Conservation (phyloP, 1,139 yeast species). For the Komagataea norvegica region DNA sequence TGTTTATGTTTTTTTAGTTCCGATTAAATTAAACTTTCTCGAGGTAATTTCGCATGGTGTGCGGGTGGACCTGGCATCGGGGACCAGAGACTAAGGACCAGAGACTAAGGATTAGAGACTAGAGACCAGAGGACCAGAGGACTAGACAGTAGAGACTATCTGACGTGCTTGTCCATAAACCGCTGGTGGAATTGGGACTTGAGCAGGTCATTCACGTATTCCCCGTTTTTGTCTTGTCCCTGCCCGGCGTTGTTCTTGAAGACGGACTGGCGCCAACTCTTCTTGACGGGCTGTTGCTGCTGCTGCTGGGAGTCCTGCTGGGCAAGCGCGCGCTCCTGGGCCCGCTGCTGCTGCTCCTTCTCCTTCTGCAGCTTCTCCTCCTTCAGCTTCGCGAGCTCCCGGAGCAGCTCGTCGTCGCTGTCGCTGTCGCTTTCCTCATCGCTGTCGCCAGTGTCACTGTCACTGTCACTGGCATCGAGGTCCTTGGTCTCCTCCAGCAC, state of each 20-base stretch:
- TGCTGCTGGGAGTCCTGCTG: neutral
- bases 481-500: slow-evolving; percentile 14
- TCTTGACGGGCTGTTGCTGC: slow-evolving; percentile 28
- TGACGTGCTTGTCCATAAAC: slow-evolving; percentile 63
- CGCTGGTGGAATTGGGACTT: slow-evolving; percentile 67
- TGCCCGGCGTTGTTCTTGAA: slow-evolving; percentile 34
- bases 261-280: slow-evolving; percentile 50
- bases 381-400: slow-evolving; percentile 52
- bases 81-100: no score
- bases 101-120: no score
- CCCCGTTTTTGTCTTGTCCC: slow-evolving; percentile 24
- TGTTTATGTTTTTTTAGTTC: no score
- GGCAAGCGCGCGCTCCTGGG: no score
- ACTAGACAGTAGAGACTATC: slow-evolving; percentile 16
- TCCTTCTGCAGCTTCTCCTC: slow-evolving; percentile 38
- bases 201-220: slow-evolving; percentile 62
- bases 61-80: no score
- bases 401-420: slow-evolving; percentile 37
- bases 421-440: slow-evolving; percentile 28
- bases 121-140: no score
- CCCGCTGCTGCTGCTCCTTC: slow-evolving; percentile 31
- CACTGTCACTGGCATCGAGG: slow-evolving; percentile 21
- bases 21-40: no score
- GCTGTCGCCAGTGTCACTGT: slow-evolving; percentile 19
- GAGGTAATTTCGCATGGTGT: no score